Evolutionary conservation across 208 protist genomes (phyloP).

Genomic region (Acanthamoeba quina): DNA sequence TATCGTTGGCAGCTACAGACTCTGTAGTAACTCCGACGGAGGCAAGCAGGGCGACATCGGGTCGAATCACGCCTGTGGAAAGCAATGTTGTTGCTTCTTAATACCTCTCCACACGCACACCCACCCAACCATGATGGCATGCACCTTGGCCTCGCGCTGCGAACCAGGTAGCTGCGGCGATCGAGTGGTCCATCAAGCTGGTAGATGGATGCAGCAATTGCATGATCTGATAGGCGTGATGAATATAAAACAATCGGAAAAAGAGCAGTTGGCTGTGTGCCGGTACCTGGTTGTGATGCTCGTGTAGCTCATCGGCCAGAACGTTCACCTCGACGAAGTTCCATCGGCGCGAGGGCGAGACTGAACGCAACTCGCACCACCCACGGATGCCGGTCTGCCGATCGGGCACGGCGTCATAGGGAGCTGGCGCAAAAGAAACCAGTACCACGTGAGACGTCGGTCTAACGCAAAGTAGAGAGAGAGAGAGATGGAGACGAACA

Average conservation of each 20-base stretch:
- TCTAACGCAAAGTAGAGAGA: background rate
- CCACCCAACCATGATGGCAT: background rate
- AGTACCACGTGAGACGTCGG: background rate
- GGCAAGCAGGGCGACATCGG: slow-evolving; percentile 23
- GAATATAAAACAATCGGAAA: too few species aligned
- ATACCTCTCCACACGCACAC: background rate
- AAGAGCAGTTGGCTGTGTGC: too few species aligned
- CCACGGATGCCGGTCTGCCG: slow-evolving; percentile 67
- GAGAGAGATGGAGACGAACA: too few species aligned
- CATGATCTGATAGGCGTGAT: background rate
- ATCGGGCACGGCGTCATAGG: slow-evolving; percentile 70
- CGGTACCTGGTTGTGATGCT: slow-evolving; percentile 44
- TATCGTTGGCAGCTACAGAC: background rate
- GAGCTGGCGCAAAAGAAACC: background rate
- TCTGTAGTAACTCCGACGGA: background rate
- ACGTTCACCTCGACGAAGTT: slow-evolving; percentile 74
- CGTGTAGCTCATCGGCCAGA: slow-evolving; percentile 32
- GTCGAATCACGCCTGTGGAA: slow-evolving; percentile 4
- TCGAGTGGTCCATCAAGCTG: slow-evolving; percentile 69
- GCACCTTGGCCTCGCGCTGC: slow-evolving; percentile 39
- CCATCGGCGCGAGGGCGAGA: slow-evolving; percentile 24
- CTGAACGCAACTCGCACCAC: slow-evolving; percentile 34
- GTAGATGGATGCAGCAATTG: slow-evolving; percentile 16
- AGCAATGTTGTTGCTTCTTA: background rate
- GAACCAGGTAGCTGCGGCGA: slow-evolving; percentile 71